These are phyloP conservation scores for Endoconidiophora polonica DNA, from an alignment of 2,329 filamentous ascomycete species.

Conservation along the genomic window DNA sequence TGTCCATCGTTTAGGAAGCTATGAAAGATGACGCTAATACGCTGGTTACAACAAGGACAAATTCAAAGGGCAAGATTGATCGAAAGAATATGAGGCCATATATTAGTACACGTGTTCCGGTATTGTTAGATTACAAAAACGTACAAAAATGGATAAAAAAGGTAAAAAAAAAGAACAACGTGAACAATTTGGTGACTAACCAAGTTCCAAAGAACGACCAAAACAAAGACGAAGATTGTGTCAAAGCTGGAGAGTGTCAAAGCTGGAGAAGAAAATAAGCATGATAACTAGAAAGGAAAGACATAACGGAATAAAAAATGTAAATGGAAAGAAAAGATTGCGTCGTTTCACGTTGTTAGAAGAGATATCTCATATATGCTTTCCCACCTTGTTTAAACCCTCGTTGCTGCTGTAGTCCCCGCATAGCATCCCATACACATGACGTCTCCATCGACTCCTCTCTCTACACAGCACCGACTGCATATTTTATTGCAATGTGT, in stretches of 20 bases:
- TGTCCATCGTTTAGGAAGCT: too few relatives aligned
- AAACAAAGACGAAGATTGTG: neutral
- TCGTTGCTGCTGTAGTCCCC: neutral
- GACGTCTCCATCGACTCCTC: conserved; percentile 45
- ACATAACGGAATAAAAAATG: neutral
- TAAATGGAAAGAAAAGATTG: neutral
- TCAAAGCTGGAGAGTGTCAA: neutral
- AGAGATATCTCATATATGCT: too few relatives aligned
- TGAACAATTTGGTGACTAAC: too few relatives aligned
- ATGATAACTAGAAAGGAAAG: neutral
- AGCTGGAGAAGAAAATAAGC: neutral
- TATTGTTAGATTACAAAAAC: neutral
- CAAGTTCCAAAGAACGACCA: neutral
- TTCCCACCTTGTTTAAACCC: too few relatives aligned
- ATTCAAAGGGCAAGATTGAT: too few relatives aligned
- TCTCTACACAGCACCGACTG: conserved; percentile 52
- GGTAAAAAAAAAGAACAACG: neutral
- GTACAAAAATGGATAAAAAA: neutral
- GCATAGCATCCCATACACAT: conserved; percentile 48
- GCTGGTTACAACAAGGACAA: too few relatives aligned
- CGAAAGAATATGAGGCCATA: too few relatives aligned
- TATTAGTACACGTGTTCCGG: too few relatives aligned
- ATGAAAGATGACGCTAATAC: too few relatives aligned
- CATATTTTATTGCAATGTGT: conserved; percentile 41
- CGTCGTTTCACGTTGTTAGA: neutral